Base-by-base conservation (phyloP, 805 yeast genomes). In the Saccharomycopsis babjevae region DNA sequence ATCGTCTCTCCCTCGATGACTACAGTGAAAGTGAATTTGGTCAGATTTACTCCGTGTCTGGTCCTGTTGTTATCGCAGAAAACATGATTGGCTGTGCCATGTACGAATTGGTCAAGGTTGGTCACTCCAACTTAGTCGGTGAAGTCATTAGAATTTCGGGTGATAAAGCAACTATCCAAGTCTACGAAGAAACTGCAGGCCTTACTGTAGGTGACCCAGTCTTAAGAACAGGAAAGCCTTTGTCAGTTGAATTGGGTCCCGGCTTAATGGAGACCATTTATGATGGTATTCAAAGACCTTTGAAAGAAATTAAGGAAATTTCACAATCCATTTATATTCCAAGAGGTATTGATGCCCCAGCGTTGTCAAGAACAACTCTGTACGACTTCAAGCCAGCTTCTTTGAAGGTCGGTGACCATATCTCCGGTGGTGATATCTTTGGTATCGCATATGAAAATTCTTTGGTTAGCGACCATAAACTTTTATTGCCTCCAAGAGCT, bases 191-290 rank as follows among this genome's bases (percentile, higher is more conserved):
- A 77, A 94, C 99, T 55, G 96, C 98, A 1, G 99, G 99, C 78
- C 94, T 94, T 62, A 93, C 97, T 55, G 98, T 94, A 56, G 99
- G 99, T 70, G 99, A 94, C 74, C 99, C 99, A 2, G 99, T 94
- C 59, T 78, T 89, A 70, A 86, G 99, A 79, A 94, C 99, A 6
- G 99, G 99, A 66, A 91, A 94, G 76, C 99, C 99, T n/a, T 80
- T 94, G 68, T 91, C 97, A 58, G 99, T 94, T 59, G 99, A 94
- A 77, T 80, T 94, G 73, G 99, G 99, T 72, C 99, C 99, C 36
- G 99, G 99, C 74, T 82, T 94, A 70, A 92, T 94, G 97, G 99
- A 94, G 77, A 94, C 97, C 68, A 94, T 94, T 73, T 94, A 94
- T 73, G 99, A 94, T 76, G 99, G 99, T 81, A 94, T 94, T 75